Evolutionary conservation across 139 green algal species (phyloP).

Genomic region (Edaphochlamys debaryana): DNA sequence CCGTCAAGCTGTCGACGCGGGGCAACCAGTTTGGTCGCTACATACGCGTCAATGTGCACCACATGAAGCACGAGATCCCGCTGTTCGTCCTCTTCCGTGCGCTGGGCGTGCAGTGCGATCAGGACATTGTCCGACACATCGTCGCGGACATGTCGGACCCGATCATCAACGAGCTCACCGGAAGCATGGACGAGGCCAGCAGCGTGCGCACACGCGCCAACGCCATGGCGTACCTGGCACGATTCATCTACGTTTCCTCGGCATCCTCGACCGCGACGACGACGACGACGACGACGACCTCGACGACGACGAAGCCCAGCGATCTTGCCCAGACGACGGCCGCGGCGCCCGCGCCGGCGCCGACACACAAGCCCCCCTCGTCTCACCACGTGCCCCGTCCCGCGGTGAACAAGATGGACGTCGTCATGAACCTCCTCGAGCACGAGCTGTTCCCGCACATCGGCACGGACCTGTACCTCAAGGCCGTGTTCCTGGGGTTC

Average conservation of each 20-base stretch:
- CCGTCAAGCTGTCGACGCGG: neutral
- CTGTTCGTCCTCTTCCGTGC: slow-evolving; percentile 33
- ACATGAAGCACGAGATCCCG: slow-evolving; percentile 13
- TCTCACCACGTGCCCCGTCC: neutral
- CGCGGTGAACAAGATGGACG: neutral
- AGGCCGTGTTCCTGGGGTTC: slow-evolving; percentile 39
- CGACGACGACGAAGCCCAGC: neutral
- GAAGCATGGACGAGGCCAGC: slow-evolving; percentile 46
- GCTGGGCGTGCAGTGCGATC: slow-evolving; percentile 28
- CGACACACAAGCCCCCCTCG: no score
- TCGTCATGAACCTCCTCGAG: slow-evolving; percentile 19
- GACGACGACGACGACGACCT: no score
- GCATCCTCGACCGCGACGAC: no score
- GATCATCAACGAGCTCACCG: slow-evolving; percentile 64
- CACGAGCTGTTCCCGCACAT: slow-evolving; percentile 49
- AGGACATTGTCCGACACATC: slow-evolving; percentile 1
- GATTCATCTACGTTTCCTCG: slow-evolving; percentile 45
- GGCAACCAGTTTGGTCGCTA: slow-evolving; percentile 18
- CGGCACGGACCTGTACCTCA: neutral
- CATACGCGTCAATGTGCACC: slow-evolving; percentile 8
- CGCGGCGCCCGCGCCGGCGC: no score
- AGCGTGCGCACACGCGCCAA: neutral
- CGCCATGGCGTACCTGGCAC: slow-evolving; percentile 69
- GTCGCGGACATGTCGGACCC: slow-evolving; percentile 1
- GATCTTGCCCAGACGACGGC: neutral